phyloP scores from a whole-genome alignment of 257 asterid species.

The Solanum pimpinellifolium region DNA sequence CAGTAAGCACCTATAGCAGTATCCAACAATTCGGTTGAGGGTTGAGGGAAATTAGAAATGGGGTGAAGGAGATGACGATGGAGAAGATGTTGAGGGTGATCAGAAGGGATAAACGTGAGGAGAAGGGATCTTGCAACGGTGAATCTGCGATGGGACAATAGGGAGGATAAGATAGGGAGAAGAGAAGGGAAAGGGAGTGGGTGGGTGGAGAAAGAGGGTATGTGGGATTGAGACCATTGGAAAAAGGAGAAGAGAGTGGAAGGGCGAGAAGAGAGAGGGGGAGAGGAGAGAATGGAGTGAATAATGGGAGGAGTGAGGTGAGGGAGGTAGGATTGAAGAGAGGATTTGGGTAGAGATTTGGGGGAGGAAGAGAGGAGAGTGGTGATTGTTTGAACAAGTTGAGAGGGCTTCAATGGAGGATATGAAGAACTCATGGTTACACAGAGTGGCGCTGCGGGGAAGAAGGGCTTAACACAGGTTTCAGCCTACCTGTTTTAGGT shows the following conservation, averaged over 20 bases:
- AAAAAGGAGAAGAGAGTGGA: not conserved
- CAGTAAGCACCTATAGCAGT: not conserved
- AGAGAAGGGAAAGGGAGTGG: not conserved
- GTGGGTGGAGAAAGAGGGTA: not conserved
- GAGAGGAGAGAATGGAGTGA: not conserved
- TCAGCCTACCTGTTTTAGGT: too few species aligned
- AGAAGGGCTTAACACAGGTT: not conserved
- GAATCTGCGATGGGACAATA: not conserved
- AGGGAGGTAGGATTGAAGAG: not conserved
- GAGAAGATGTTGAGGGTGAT: not conserved
- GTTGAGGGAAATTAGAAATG: not conserved
- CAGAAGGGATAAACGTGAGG: not conserved
- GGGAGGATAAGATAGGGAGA: not conserved
- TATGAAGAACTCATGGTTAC: not conserved
- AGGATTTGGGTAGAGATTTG: not conserved
- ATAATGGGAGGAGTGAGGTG: not conserved
- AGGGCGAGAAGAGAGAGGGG: not conserved
- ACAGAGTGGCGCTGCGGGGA: not conserved
- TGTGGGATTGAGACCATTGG: not conserved
- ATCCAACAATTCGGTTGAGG: not conserved
- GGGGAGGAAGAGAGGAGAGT: not conserved
- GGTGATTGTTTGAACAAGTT: not conserved
- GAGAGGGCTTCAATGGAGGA: not conserved
- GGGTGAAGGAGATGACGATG: not conserved
- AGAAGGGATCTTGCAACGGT: not conserved